phyloP scores from a whole-genome alignment of 495 filamentous ascomycete genomes.

The Annulohypoxylon stygium region DNA sequence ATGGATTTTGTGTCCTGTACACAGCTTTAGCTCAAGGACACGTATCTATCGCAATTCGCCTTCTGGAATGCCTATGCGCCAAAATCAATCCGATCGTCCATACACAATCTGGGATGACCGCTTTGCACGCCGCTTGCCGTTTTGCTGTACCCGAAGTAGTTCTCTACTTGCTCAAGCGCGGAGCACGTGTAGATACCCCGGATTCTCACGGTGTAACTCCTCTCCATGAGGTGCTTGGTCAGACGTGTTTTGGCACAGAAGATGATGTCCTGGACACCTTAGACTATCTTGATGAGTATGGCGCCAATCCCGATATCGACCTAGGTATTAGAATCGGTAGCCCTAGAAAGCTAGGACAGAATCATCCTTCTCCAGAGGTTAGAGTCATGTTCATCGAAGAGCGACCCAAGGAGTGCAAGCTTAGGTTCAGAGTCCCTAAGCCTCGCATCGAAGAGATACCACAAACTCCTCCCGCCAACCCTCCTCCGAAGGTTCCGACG shows the following conservation, averaged over 20 bases:
- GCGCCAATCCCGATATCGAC: conserved; percentile 6
- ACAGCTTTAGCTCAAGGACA: conserved; percentile 9
- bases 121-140: conserved; percentile 11
- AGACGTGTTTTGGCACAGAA: neutral
- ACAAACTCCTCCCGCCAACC: neutral
- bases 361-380: neutral
- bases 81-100: neutral
- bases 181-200: neutral
- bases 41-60: neutral
- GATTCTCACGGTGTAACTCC: neutral
- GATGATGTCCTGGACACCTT: neutral
- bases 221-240: conserved; percentile 5
- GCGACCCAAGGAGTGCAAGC: neutral
- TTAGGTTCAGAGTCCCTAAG: neutral
- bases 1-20: conserved; percentile 1
- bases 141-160: conserved; percentile 1
- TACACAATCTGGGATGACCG: conserved; percentile 1
- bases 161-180: neutral
- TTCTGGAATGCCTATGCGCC: neutral
- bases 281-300: neutral
- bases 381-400: neutral
- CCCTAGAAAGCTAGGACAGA: neutral
- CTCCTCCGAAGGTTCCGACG: neutral
- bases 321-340: neutral
- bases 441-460: neutral